Base-by-base conservation (phyloP, 257 asterid genomes). In the Plantago ovata region DNA sequence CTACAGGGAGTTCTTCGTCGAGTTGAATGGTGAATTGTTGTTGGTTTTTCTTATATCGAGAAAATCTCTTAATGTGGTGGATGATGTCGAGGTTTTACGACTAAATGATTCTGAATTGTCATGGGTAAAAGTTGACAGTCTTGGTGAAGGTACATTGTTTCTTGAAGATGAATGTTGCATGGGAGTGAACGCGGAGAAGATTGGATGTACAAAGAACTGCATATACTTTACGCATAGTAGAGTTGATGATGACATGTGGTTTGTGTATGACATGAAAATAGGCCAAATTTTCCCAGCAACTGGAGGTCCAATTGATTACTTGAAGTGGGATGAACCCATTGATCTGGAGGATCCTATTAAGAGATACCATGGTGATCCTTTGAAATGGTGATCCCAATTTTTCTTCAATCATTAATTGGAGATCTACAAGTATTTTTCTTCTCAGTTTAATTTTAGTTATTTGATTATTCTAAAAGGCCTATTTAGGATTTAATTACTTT, bases 1-100 rank as follows among this genome's bases (percentile, higher is more conserved):
- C 56, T 72, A 65, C 61, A 28, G 16, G 13, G 68, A 62, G 33
- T 72, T 53, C 46, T 10, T 72, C 18, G 0, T 66, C 20, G 74
- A 66, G 61, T 63, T 66, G 21, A 38, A 60, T 21, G 64, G 71
- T 14, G 72, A 66, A 53, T 53, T 77, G 13, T 51, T 66, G 53
- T 3, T 56, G 59, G 58, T 56, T 14, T 67, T 73, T 32, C 63
- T 66, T 10, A 48, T 73, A 7, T 66, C 61, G 16, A 58, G 53
- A 44, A 65, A 6, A 59, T 53, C 13, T 0, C 41, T 15, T 1
- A 13, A 5, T 47, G 12, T 10, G 3, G 70, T 69, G 8, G 74
- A 65, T 43, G 53, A 39, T 39, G 70, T 68, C 15, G 68, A 72
- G 40, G 70, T 70, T 28, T 64, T 13, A 38, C 22, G 42, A 38